A percentile compares a stretch with the other conserved stretches of the same genome.
Evolutionary conservation across 306 rosid species (phyloP).

Genomic region (Spatholobus suberectus): DNA sequence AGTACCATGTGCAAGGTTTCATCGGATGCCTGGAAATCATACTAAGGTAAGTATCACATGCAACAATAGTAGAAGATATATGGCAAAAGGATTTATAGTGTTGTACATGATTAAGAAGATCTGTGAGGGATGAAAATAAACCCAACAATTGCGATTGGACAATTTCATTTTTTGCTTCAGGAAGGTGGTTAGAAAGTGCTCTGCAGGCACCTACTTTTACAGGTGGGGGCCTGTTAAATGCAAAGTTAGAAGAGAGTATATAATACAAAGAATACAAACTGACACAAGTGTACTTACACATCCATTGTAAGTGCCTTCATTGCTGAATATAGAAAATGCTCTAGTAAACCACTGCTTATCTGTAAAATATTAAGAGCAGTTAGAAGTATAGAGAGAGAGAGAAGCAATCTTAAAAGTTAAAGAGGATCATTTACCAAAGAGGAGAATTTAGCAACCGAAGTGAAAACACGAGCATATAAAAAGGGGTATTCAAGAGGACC

Average conservation of each 20-base stretch:
- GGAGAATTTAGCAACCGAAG: slow-evolving; percentile 83
- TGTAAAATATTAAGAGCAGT: slow-evolving; percentile 47
- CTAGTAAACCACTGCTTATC: slow-evolving; percentile 67
- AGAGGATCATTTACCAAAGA: slow-evolving; percentile 67
- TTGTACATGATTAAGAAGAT: slow-evolving; percentile 82
- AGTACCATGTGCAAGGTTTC: slow-evolving; percentile 92
- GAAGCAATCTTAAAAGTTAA: slow-evolving; percentile 4
- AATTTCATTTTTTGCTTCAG: slow-evolving; percentile 74
- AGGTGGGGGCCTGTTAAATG: slow-evolving; percentile 77
- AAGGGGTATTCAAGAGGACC: slow-evolving; percentile 83
- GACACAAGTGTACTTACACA: slow-evolving; percentile 58
- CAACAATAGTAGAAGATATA: slow-evolving; percentile 37
- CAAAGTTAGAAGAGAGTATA: slow-evolving; percentile 33
- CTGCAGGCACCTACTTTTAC: slow-evolving; percentile 95
- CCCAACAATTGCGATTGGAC: slow-evolving; percentile 69
- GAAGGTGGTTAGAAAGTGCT: slow-evolving; percentile 86
- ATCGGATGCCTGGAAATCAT: slow-evolving; percentile 79
- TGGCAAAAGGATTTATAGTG: slow-evolving; percentile 25
- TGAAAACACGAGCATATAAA: slow-evolving; percentile 85
- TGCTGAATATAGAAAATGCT: slow-evolving; percentile 76
- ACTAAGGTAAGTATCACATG: slow-evolving; percentile 40
- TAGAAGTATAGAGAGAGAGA: slow-evolving; percentile 23
- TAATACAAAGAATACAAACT: slow-evolving; percentile 25
- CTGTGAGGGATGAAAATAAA: slow-evolving; percentile 81
- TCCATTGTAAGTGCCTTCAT: slow-evolving; percentile 79